phyloP scores from a whole-genome alignment of 495 filamentous ascomycete genomes.

The Penicillium coprophilum region DNA sequence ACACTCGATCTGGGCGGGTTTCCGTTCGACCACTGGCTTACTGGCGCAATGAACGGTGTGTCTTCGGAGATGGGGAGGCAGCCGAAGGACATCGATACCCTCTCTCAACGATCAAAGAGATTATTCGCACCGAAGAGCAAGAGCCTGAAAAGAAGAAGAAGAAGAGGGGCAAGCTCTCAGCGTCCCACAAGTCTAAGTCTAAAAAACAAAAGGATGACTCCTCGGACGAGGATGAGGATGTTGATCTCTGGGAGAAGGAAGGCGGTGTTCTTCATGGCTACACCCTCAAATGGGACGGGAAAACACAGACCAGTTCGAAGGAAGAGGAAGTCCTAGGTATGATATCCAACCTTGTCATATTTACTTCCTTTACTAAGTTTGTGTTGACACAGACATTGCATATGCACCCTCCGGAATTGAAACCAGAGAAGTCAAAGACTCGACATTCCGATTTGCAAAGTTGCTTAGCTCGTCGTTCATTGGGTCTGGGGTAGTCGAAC shows the following conservation, averaged over 20 bases:
- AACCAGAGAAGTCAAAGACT: constrained; percentile 69
- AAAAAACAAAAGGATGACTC: constrained; percentile 38
- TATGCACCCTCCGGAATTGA: constrained; percentile 73
- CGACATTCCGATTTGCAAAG: constrained; percentile 82
- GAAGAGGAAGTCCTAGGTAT: constrained; percentile 59
- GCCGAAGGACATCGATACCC: constrained; percentile 53
- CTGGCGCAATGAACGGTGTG: constrained; percentile 80
- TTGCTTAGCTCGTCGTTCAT: constrained; percentile 80
- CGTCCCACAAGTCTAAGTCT: constrained; percentile 35
- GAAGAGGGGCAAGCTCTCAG: constrained; percentile 26
- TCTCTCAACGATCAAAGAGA: constrained; percentile 66
- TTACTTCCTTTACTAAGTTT: constrained; percentile 16
- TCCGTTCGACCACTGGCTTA: constrained; percentile 75
- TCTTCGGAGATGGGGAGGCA: constrained; percentile 61
- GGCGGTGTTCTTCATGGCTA: constrained; percentile 57
- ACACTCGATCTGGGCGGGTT: constrained; percentile 56
- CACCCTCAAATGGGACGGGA: constrained; percentile 57
- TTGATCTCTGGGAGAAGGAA: constrained; percentile 61
- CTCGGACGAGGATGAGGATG: constrained; percentile 50
- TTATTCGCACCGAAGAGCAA: constrained; percentile 70
- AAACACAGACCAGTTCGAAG: constrained; percentile 50
- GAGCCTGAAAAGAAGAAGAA: constrained; percentile 41
- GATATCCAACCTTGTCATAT: constrained; percentile 6
- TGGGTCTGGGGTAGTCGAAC: constrained; percentile 82
- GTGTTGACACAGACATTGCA: constrained; percentile 57